phyloP scores from a whole-genome alignment of 2,329 filamentous ascomycete genomes.

The Neonectria sp. region DNA sequence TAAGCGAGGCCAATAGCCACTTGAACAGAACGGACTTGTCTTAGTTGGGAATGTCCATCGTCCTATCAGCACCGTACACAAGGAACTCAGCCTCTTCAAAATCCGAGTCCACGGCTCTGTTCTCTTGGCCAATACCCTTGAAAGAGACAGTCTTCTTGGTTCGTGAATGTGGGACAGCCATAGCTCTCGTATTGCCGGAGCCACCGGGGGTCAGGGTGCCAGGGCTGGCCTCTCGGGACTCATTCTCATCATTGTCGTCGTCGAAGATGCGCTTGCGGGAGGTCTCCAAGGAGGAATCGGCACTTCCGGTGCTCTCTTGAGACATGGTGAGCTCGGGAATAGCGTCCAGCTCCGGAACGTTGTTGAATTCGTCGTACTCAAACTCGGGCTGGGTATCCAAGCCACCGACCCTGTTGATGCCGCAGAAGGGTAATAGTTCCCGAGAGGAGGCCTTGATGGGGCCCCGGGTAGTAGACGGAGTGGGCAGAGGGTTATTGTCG shows the following conservation, averaged over 20 bases:
- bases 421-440: conserved; percentile 86
- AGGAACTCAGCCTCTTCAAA: conserved; percentile 81
- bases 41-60: conserved; percentile 55
- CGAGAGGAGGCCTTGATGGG: conserved; percentile 55
- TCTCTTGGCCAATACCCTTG: conserved; percentile 61
- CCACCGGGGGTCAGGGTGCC: conserved; percentile 55
- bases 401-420: conserved; percentile 82
- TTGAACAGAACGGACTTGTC: not conserved
- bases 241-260: conserved; percentile 58
- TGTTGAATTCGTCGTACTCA: conserved; percentile 42
- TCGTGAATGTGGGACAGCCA: conserved; percentile 63
- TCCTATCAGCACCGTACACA: conserved; percentile 60
- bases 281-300: conserved; percentile 37
- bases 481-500: conserved; percentile 48
- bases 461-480: conserved; percentile 23
- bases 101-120: conserved; percentile 64
- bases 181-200: conserved; percentile 59
- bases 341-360: conserved; percentile 55
- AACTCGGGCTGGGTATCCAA: conserved; percentile 71
- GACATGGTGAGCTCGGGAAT: conserved; percentile 68
- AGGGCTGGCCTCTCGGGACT: conserved; percentile 55
- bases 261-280: conserved; percentile 65
- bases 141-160: conserved; percentile 43
- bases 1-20: not conserved
- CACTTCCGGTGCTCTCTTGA: conserved; percentile 66